phyloP scores from a whole-genome alignment of 805 yeast genomes.

The Brettanomyces custersianus region DNA sequence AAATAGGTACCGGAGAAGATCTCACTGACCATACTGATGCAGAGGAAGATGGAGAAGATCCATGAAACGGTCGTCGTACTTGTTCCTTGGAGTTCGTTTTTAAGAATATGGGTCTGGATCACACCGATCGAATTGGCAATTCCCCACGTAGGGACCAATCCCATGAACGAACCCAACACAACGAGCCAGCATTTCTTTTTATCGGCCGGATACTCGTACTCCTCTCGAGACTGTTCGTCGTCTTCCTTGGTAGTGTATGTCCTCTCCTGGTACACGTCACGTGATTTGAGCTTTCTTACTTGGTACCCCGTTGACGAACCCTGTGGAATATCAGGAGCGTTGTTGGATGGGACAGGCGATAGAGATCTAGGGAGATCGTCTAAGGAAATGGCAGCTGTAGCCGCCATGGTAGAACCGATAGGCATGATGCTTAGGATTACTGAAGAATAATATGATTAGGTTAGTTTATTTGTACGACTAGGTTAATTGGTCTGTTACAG shows the following conservation, averaged over 20 bases:
- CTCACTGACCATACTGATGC: constrained; percentile 34
- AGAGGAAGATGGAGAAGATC: constrained; percentile 51
- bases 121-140: constrained; percentile 51
- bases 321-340: background rate
- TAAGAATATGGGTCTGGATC: constrained; percentile 49
- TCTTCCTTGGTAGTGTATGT: background rate
- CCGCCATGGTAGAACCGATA: no score
- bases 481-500: no score
- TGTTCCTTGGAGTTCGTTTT: constrained; percentile 40
- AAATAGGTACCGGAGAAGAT: constrained; percentile 37
- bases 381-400: background rate
- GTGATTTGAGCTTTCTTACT: background rate
- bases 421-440: no score
- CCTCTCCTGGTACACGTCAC: background rate
- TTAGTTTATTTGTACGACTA: no score
- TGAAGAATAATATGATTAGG: no score
- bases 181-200: constrained; percentile 31
- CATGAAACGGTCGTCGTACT: constrained; percentile 46
- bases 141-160: constrained; percentile 39
- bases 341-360: background rate
- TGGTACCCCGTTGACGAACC: background rate
- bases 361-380: background rate
- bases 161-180: constrained; percentile 32
- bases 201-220: constrained; percentile 27
- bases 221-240: background rate